These are phyloP conservation scores for Hyphopichia pseudoburtonii DNA, from an alignment of 1,139 yeast species.

Conservation along the genomic window DNA sequence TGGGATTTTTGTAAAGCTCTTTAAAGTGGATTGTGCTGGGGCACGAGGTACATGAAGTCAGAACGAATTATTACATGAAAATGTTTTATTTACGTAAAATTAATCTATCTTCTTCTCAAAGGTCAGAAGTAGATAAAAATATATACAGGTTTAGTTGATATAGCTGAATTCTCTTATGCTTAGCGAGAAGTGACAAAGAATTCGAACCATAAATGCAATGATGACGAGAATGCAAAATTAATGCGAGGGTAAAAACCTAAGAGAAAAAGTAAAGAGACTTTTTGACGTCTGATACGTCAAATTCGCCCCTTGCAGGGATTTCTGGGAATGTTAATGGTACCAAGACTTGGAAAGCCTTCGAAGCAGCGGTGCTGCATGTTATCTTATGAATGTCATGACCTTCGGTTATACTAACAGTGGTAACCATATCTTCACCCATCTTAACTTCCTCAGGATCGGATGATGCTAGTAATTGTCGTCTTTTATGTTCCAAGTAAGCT, in stretches of 20 bases:
- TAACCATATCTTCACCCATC: constrained; percentile 59
- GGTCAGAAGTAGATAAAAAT: too few species aligned
- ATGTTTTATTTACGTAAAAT: too few species aligned
- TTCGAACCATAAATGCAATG: too few species aligned
- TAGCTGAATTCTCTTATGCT: too few species aligned
- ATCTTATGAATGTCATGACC: constrained; percentile 28
- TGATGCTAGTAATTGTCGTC: constrained; percentile 58
- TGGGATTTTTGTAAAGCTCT: too few species aligned
- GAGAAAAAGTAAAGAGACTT: constrained; percentile 81
- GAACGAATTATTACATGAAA: too few species aligned
- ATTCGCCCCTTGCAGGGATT: constrained; percentile 79
- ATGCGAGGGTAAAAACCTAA: constrained; percentile 14
- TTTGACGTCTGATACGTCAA: constrained; percentile 72
- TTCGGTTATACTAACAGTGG: constrained; percentile 72
- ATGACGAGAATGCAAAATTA: not conserved
- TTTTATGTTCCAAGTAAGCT: constrained; percentile 63
- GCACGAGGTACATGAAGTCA: too few species aligned
- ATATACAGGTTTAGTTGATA: too few species aligned
- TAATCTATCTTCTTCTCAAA: too few species aligned
- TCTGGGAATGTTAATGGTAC: constrained; percentile 72
- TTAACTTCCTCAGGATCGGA: constrained; percentile 47
- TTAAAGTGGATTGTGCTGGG: too few species aligned
- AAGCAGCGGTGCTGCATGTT: constrained; percentile 23
- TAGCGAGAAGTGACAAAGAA: too few species aligned
- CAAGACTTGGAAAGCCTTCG: constrained; percentile 33